A percentile compares a stretch with the other conserved stretches of the same genome.
Evolutionary conservation across 306 rosid species (phyloP).

Genomic region (Prunus mongolica): DNA sequence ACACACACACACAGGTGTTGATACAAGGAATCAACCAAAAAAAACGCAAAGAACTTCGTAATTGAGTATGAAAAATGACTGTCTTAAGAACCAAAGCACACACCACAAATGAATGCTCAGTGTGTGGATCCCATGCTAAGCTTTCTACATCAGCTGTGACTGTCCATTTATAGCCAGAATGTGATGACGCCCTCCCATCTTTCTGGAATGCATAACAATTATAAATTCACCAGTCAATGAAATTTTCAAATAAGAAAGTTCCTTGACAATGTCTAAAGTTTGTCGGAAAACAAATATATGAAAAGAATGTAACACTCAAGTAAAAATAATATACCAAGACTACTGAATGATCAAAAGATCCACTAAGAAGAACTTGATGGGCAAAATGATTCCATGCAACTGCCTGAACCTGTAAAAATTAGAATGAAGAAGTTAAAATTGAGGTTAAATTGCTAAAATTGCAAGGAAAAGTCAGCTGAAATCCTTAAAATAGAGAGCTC

Average conservation of each 20-base stretch:
- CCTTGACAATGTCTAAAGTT: not conserved
- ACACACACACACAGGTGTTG: not conserved
- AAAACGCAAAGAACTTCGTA: not conserved
- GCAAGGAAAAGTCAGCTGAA: not conserved
- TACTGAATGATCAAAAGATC: slow-evolving; percentile 82
- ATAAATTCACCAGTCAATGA: not conserved
- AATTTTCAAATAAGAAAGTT: slow-evolving; percentile 11
- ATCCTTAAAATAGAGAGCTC: not conserved
- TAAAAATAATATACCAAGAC: slow-evolving; percentile 61
- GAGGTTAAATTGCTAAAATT: slow-evolving; percentile 17
- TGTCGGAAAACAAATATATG: not conserved
- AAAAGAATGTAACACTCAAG: not conserved
- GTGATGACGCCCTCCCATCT: slow-evolving; percentile 77
- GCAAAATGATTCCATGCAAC: slow-evolving; percentile 82
- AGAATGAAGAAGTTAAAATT: slow-evolving; percentile 16
- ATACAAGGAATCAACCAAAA: not conserved
- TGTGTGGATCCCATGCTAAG: slow-evolving; percentile 96
- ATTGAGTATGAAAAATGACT: not conserved
- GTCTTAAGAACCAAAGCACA: slow-evolving; percentile 23
- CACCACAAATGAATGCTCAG: slow-evolving; percentile 81
- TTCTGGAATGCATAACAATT: slow-evolving; percentile 51
- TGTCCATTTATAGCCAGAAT: slow-evolving; percentile 83
- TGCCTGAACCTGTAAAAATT: slow-evolving; percentile 78
- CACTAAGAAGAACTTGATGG: slow-evolving; percentile 84
- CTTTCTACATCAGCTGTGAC: slow-evolving; percentile 81